Base-by-base conservation (phyloP, 495 filamentous ascomycete species). In the Aspergillus incahuasiensis region DNA sequence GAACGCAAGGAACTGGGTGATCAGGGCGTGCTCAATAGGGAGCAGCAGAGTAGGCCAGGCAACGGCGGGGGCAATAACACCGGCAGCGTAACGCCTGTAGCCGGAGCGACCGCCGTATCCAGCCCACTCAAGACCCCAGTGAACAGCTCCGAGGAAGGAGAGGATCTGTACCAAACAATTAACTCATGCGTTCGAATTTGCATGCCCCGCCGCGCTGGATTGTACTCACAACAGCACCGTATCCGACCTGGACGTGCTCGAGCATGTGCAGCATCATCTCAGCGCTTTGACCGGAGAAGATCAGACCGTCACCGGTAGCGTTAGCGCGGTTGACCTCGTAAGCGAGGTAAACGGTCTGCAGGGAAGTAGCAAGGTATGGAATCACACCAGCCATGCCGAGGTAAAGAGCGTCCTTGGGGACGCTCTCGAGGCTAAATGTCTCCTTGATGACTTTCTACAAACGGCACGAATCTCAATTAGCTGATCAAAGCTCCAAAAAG, bases 11-110 rank as follows among this genome's bases (percentile, higher is more conserved):
- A 97, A 97, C 72, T 98, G 94, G 8, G 83, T 77, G 60, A 92
- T 95, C 52, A 98, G 75, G 9, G 92, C 95, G 74, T 90, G 89
- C 73, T 96, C 87, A 38, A 89, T 71, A 11, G 94, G 89, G 65
- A 98, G 75, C 48, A 96, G 76, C 52, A 95, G 78, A 39, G 92
- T 97, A 5, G 95, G 92, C 95, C 95, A 97, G 34, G 95, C 94
- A 20, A 95, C 71, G 38, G 87, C 85, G 2, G 95, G 86, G 12
- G 91, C 88, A 50, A 90, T 57, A 18, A 96, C 83, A 59, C 92
- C 94, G 56, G 91, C 81, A 24, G 82, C 85, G 68, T 96, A 98
- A 48, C 94, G 86, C 54, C 70, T 77, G 70, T 88, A 89, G 68
- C 86, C 80, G 57, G 84, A 78, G 69, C 81, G 69, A 64, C 92